These are phyloP conservation scores for Eutrema japonicum DNA, from an alignment of 345 rosid species.

Conservation along the genomic window DNA sequence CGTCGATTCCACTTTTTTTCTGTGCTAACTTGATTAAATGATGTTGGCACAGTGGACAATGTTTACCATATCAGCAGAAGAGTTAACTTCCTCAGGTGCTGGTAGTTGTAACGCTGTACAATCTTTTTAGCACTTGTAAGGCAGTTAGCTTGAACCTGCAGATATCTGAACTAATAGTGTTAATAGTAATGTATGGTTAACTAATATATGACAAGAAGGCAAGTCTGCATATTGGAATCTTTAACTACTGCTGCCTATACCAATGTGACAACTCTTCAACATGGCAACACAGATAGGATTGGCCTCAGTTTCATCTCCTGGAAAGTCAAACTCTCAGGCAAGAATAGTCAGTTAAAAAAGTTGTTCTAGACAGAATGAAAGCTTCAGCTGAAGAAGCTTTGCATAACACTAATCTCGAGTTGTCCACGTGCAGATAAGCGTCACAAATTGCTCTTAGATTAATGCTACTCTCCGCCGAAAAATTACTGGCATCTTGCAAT, in stretches of 20 bases:
- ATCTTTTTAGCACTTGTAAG: slow-evolving; percentile 78
- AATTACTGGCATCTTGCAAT: slow-evolving; percentile 48
- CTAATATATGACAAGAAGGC: slow-evolving; percentile 20
- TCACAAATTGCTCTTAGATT: slow-evolving; percentile 58
- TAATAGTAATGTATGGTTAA: slow-evolving; percentile 12
- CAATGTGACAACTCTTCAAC: slow-evolving; percentile 54
- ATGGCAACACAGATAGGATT: slow-evolving; percentile 42
- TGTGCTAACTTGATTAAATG: slow-evolving; percentile 36
- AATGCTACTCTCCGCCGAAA: slow-evolving; percentile 48
- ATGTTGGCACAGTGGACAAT: slow-evolving; percentile 32
- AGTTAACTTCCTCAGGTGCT: slow-evolving; percentile 45
- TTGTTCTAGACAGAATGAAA: slow-evolving; percentile 85
- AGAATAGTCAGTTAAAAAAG: slow-evolving; percentile 64
- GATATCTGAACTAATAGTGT: slow-evolving; percentile 27
- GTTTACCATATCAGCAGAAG: slow-evolving; percentile 42
- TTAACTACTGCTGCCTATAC: slow-evolving; percentile 53
- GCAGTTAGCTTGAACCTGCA: slow-evolving; percentile 86
- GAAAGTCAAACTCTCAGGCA: slow-evolving; percentile 52
- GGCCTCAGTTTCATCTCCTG: slow-evolving; percentile 47
- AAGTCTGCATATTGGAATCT: slow-evolving; percentile 27
- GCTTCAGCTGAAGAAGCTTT: slow-evolving; percentile 76
- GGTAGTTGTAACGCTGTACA: slow-evolving; percentile 61
- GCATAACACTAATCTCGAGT: slow-evolving; percentile 55
- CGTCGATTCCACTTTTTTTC: slow-evolving; percentile 42
- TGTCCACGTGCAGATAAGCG: slow-evolving; percentile 60